Evolutionary conservation across 345 rosid genomes (phyloP).

Genomic region (Clarkia xantiana): DNA sequence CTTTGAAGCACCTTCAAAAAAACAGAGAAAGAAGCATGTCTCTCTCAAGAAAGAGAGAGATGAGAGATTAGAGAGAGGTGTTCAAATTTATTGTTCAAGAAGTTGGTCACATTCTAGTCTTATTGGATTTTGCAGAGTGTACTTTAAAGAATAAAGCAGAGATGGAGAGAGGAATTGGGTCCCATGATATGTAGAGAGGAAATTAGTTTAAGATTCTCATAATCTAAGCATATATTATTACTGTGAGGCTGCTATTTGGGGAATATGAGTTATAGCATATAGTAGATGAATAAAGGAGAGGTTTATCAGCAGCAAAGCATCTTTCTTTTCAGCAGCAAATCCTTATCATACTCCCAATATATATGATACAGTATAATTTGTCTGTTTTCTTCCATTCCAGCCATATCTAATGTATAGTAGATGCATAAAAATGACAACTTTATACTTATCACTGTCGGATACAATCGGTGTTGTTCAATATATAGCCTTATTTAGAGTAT

Average conservation of each 20-base stretch:
- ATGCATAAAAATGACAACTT: too few relatives aligned
- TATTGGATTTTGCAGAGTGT: slow-evolving; percentile 30
- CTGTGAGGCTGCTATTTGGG: slow-evolving; percentile 51
- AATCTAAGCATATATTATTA: slow-evolving; percentile 31
- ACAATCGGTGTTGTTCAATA: too few relatives aligned
- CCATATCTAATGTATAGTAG: too few relatives aligned
- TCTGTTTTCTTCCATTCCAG: too few relatives aligned
- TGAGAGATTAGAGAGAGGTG: too few relatives aligned
- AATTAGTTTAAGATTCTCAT: slow-evolving; percentile 45
- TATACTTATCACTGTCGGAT: too few relatives aligned
- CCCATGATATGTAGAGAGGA: slow-evolving; percentile 19
- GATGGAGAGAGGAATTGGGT: slow-evolving; percentile 23
- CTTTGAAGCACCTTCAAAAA: background rate
- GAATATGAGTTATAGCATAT: slow-evolving; percentile 42
- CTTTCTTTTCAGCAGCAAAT: slow-evolving; percentile 25
- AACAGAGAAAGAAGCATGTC: background rate
- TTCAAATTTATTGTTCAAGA: background rate
- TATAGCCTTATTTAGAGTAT: too few relatives aligned
- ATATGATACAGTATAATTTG: too few relatives aligned
- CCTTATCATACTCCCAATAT: too few relatives aligned
- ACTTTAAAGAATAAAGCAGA: slow-evolving; percentile 31
- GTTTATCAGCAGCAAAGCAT: slow-evolving; percentile 66
- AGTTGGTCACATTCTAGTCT: slow-evolving; percentile 5
- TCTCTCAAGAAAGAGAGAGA: slow-evolving; percentile 2
- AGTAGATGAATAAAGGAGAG: slow-evolving; percentile 30